Conservation (phyloP, 441 rosid genomes). For the Adansonia grandidieri region DNA sequence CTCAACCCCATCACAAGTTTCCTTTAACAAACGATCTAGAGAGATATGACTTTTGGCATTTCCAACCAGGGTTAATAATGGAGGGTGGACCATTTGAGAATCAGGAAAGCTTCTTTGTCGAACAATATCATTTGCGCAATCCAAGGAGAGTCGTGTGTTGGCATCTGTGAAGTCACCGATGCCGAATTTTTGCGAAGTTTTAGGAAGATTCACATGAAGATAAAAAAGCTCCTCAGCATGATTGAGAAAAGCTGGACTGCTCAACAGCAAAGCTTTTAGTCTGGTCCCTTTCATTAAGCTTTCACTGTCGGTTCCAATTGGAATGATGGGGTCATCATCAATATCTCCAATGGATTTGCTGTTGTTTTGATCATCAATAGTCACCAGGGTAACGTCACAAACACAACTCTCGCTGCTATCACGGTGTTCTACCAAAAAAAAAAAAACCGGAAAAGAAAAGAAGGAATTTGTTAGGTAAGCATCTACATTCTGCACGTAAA, state of each 20-base stretch:
- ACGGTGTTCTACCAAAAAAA: conserved; percentile 38
- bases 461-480: conserved; percentile 17
- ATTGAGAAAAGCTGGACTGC: conserved; percentile 49
- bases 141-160: conserved; percentile 51
- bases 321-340: conserved; percentile 25
- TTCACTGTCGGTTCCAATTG: conserved; percentile 9
- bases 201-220: conserved; percentile 36
- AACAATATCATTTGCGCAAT: conserved; percentile 66
- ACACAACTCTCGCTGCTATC: conserved; percentile 36
- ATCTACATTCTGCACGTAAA: neutral
- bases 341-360: conserved; percentile 25
- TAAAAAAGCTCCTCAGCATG: conserved; percentile 54
- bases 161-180: conserved; percentile 22
- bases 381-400: conserved; percentile 24
- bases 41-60: conserved; percentile 38
- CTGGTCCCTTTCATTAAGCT: conserved; percentile 32
- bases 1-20: conserved; percentile 56
- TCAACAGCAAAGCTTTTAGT: conserved; percentile 52
- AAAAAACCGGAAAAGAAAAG: neutral
- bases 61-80: conserved; percentile 27
- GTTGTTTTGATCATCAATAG: conserved; percentile 27
- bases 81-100: conserved; percentile 37
- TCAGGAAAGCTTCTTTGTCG: conserved; percentile 54
- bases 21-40: conserved; percentile 58
- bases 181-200: conserved; percentile 27